Base-by-base conservation (phyloP, 805 yeast genomes). In the Yamadazyma laniorum region DNA sequence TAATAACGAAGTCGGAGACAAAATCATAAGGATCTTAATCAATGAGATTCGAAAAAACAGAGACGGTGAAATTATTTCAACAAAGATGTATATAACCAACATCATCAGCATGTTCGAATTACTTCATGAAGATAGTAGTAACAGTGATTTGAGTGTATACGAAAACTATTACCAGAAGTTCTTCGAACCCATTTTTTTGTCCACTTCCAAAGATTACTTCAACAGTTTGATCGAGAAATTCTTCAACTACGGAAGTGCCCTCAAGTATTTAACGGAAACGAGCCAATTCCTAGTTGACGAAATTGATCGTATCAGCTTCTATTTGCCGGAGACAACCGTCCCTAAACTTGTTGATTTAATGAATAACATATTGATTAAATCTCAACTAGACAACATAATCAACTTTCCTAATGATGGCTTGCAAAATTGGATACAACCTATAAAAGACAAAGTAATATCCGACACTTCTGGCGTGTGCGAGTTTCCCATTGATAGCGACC, bases 61-160 rank as follows among this genome's bases (percentile, higher is more conserved):
- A 44, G 58, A 56, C 29, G 73, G 73, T 12, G 80, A 80, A 6
- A 72, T 70, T 18, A 68, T 80, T 21, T 47, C 62, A 6, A 80
- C 82, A 36, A 72, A 77, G 22, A 72, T 74, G 55, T 56, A 79
- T 23, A 72, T 88, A 43, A 79, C 81, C 46, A 72, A 82, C 21
- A 58, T 79, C 7, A 72, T 87, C 12, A 69, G 67, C 29, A 85
- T 90, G 89, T 71, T 86, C 55, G 93, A 86, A 51, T 63, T 81
- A 5, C 60, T 86, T 25, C 59, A 70, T 4, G 83, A 77, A 40
- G 45, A 35, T 7, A 47, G 51, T 17, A 35, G 33, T 15, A 9
- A 37, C 12, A 39, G 49, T 5, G 66, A 57, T n/a, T 39, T 50
- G 15, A 52, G 43, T 26, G 55, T 61, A 16, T 74, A 75, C 4